Evolutionary conservation across 1,139 yeast genomes (phyloP), one percentile per base, ranked within the genome.

Genomic region (Candida sp.): DNA sequence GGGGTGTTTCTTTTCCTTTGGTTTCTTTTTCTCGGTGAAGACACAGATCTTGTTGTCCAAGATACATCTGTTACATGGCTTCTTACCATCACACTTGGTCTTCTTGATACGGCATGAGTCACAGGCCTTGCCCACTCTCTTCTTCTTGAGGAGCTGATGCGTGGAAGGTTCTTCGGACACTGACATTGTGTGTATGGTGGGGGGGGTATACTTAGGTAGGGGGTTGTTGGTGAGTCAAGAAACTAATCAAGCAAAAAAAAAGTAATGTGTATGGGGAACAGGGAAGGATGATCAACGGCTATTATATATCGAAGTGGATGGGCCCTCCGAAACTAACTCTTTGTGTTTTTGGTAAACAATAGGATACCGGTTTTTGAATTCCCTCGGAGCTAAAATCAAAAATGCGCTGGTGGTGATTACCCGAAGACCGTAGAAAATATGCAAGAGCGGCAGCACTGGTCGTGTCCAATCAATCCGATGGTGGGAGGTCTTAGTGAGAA

Each of bases 71-170:
- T 83, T 78, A 62, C 96, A 88, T 2, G 96, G 94, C 61, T 86
- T 86, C 56, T 82, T 80, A 17, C 96, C 96, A 58, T 88, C 91
- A 67, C 93, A 88, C 61, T 86, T 85, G 9, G 90, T 85, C 68
- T 85, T 87, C 63, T 86, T 86, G 62, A 86, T 81, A 47, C 93
- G 75, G 67, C 96, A 88, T 48, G 88, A 83, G 64, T 88, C 94
- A 61, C 96, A 88, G 5, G 96, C 96, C 63, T 87, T 88, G 39
- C 90, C 90, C 5, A 88, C 94, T 54, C 96, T 69, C 68, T 84
- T 86, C 74, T 86, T 87, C 63, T 78, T 78, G 27, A 58, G 55
- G 12, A 58, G 64, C 47, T 50, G 61, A 48, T 46, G 58, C 17
- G 49, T 53, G 23, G 53, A 42, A 35, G 43, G 49, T 43, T 46